phyloP scores from a whole-genome alignment of 257 asterid genomes.

The Solanum neorickii region DNA sequence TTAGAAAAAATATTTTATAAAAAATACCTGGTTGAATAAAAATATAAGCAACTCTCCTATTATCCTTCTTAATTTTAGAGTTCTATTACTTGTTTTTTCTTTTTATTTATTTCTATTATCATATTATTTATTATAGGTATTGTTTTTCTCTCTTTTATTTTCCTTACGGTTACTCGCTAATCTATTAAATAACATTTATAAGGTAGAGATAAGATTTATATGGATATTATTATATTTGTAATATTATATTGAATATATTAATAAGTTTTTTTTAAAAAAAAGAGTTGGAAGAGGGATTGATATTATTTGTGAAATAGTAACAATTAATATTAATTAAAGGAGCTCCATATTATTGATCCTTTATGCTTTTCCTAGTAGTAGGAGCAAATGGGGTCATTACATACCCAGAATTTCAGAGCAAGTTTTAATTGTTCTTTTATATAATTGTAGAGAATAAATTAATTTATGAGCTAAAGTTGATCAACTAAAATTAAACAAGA shows the following conservation, averaged over 20 bases:
- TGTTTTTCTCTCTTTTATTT: too few relatives aligned
- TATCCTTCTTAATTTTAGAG: too few relatives aligned
- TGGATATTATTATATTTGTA: not conserved
- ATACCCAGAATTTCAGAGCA: constrained; percentile 1
- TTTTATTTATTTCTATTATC: too few relatives aligned
- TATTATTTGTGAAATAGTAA: not conserved
- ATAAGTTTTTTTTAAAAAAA: not conserved
- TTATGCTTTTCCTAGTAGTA: not conserved
- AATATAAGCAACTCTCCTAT: too few relatives aligned
- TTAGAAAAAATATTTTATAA: too few relatives aligned
- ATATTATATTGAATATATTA: not conserved
- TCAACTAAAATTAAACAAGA: not conserved
- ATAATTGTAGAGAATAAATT: not conserved
- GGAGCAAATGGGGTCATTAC: not conserved
- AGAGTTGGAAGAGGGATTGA: not conserved
- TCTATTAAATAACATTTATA: not conserved
- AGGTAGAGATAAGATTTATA: not conserved
- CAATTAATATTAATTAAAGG: not conserved
- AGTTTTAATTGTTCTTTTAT: not conserved
- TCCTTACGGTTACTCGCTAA: not conserved
- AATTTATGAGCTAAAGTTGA: not conserved
- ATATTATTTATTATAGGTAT: too few relatives aligned
- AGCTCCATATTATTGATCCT: not conserved
- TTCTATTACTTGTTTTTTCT: too few relatives aligned
- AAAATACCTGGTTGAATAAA: too few relatives aligned